Evolutionary conservation across 345 rosid species (phyloP), one percentile per base, ranked within the genome.

Genomic region (Sisymbrium irio): DNA sequence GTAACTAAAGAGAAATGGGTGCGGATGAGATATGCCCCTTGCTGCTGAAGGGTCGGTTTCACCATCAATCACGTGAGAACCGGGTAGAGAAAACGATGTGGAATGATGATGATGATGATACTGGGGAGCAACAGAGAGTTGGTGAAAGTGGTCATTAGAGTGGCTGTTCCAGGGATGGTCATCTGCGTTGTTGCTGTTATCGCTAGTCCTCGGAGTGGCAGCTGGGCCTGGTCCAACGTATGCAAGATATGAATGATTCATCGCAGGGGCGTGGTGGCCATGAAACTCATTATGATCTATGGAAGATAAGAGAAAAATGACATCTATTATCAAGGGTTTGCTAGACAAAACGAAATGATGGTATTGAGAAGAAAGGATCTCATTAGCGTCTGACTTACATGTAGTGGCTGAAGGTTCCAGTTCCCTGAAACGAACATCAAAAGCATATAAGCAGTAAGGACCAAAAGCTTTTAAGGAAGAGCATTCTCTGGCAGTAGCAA

Each of bases 161-260:
- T 69, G 79, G 72, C 77, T 81, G 59, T 72, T 86, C 91, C 89
- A 86, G 46, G 84, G 86, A 69, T 75, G 80, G 68, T 77, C 83
- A 63, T 73, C 83, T 13, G 78, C 51, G 77, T 73, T 85, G 62
- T 80, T 57, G 72, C 73, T 84, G 64, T 58, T 74, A 53, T 83
- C 85, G 72, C 61, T 70, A 57, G 82, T 39, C 73, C 82, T 82
- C 18, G 85, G 71, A 42, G 86, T 65, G 57, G 83, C 54, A 2
- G 78, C 78, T 36, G 89, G 82, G 62, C 73, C 51, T 13, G 88
- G 83, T 69, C 85, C 87, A 36, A 83, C 67, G 54, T 80, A 85
- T 10, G 91, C 83, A 64, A 84, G 79, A 76, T 85, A 84, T 13
- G 89, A 81, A 77, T 80, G 91, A 78, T 80, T 81, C 65, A 83